Percentiles rank a stretch among this genome's conserved stretches.
Evolutionary conservation across 495 filamentous ascomycete genomes (phyloP).

Genomic region (Talaromyces proteolyticus): DNA sequence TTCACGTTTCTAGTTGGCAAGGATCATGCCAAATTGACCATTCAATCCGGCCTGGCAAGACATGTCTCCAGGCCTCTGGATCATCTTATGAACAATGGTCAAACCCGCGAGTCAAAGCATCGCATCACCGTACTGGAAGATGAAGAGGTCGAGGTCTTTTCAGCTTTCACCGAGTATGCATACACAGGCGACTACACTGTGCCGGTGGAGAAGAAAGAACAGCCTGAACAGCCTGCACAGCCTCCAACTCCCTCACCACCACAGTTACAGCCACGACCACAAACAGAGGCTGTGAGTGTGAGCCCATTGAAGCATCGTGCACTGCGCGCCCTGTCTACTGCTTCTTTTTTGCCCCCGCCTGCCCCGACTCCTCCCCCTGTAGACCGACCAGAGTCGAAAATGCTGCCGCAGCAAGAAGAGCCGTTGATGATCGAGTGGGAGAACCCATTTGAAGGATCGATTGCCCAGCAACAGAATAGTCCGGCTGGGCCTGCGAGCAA

Average conservation of each 20-base stretch:
- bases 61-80: conserved; percentile 43
- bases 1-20: conserved; percentile 48
- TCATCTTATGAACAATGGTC: conserved; percentile 39
- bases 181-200: conserved; percentile 43
- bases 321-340: neutral
- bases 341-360: conserved; percentile 10
- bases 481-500: neutral
- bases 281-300: too few species aligned
- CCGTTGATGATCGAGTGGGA: conserved; percentile 1
- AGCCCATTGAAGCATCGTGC: neutral
- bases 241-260: too few species aligned
- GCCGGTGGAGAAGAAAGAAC: conserved; percentile 8
- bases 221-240: neutral
- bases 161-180: conserved; percentile 43
- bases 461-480: neutral
- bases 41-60: conserved; percentile 40
- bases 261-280: too few species aligned
- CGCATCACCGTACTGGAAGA: conserved; percentile 37
- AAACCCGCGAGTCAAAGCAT: conserved; percentile 38
- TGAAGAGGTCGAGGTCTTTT: conserved; percentile 40
- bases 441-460: conserved; percentile 2
- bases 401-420: neutral
- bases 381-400: neutral
- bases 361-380: conserved; percentile 11
- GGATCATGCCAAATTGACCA: conserved; percentile 34